These are phyloP conservation scores for Globisporangium cederbergense DNA, from an alignment of 352 stramenopile genomes.

Conservation along the genomic window DNA sequence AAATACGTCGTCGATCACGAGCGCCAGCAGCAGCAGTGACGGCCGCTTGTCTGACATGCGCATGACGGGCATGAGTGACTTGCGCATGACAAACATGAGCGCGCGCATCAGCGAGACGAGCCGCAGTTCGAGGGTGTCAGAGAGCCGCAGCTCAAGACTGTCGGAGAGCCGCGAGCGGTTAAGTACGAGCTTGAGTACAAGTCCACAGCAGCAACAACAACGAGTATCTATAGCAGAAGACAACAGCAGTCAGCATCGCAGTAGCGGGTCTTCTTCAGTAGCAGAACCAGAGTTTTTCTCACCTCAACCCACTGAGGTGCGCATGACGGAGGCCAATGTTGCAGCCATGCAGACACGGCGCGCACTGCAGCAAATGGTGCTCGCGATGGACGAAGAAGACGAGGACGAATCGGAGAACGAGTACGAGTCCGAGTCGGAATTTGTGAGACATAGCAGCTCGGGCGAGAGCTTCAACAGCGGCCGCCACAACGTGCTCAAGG, in stretches of 20 bases:
- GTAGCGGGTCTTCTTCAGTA: slow-evolving; percentile 8
- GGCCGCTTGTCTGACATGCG: slow-evolving; percentile 17
- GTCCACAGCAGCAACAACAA: slow-evolving; percentile 15
- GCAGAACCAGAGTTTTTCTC: neutral
- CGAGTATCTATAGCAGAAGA: slow-evolving; percentile 4
- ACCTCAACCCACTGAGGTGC: slow-evolving; percentile 18
- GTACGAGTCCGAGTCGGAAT: slow-evolving; percentile 50
- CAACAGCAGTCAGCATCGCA: slow-evolving; percentile 20
- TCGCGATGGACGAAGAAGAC: slow-evolving; percentile 69
- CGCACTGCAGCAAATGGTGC: slow-evolving; percentile 82
- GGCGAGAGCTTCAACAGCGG: slow-evolving; percentile 3
- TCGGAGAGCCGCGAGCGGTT: slow-evolving; percentile 9
- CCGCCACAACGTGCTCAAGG: slow-evolving; percentile 31
- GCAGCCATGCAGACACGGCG: slow-evolving; percentile 73
- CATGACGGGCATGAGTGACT: slow-evolving; percentile 16
- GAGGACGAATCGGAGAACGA: slow-evolving; percentile 46
- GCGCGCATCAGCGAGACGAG: slow-evolving; percentile 17
- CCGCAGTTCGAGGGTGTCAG: slow-evolving; percentile 5
- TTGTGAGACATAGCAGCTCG: slow-evolving; percentile 19
- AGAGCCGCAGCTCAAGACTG: slow-evolving; percentile 1
- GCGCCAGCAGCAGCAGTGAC: slow-evolving; percentile 11
- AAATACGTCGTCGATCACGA: slow-evolving; percentile 14
- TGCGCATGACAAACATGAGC: slow-evolving; percentile 28
- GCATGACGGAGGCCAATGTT: slow-evolving; percentile 62
- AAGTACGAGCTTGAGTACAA: slow-evolving; percentile 3